These are phyloP conservation scores for Nematodospora anomalae DNA, from an alignment of 1,139 yeast species.

Conservation along the genomic window DNA sequence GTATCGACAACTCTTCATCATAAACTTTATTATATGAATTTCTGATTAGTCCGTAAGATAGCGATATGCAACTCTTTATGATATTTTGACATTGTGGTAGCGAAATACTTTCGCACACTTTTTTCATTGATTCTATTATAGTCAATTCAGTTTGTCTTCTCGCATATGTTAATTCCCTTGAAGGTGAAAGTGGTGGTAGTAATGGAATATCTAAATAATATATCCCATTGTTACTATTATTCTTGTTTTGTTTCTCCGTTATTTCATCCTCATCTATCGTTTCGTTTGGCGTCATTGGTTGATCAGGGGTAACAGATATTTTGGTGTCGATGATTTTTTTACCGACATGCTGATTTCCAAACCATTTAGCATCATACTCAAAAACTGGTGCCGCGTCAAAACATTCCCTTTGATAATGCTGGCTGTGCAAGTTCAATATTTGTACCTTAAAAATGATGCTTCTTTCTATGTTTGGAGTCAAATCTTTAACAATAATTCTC, in stretches of 20 bases:
- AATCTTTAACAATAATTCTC: slow-evolving; percentile 17
- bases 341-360: slow-evolving; percentile 2
- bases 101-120: slow-evolving; percentile 3
- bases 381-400: slow-evolving; percentile 5
- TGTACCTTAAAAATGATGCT: slow-evolving; percentile 19
- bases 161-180: slow-evolving; percentile 30
- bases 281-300: slow-evolving; percentile 10
- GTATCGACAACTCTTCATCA: background rate
- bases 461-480: slow-evolving; percentile 18
- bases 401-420: slow-evolving; percentile 4
- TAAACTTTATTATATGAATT: background rate
- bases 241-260: background rate
- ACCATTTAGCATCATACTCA: slow-evolving; percentile 11
- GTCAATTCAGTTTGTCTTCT: slow-evolving; percentile 34
- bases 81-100: slow-evolving; percentile 6
- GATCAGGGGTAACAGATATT: background rate
- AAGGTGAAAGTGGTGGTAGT: slow-evolving; percentile 29
- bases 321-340: slow-evolving; percentile 1
- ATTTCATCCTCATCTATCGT: slow-evolving; percentile 1
- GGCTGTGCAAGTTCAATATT: slow-evolving; percentile 9
- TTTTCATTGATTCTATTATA: slow-evolving; percentile 22
- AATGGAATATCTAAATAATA: slow-evolving; percentile 24
- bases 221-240: background rate
- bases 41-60: slow-evolving; percentile 11
- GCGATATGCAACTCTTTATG: slow-evolving; percentile 15